Conservation (phyloP, 495 filamentous ascomycete genomes). For the Penicillium paradoxum region DNA sequence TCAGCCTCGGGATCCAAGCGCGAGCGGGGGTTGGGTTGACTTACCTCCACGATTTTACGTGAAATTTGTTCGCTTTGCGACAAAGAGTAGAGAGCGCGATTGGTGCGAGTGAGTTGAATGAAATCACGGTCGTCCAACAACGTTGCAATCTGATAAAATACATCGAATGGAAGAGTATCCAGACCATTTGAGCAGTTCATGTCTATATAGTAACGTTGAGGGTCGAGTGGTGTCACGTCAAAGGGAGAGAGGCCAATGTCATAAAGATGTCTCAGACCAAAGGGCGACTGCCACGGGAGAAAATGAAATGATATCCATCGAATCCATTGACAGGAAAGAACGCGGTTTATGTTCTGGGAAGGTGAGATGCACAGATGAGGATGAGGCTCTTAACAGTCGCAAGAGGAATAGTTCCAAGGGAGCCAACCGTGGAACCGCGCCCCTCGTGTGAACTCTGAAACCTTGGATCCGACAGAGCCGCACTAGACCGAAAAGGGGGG, state of each 20-base stretch:
- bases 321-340: background rate
- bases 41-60: constrained; percentile 55
- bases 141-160: constrained; percentile 52
- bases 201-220: constrained; percentile 3
- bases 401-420: background rate
- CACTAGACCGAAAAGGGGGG: background rate
- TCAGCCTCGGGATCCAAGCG: constrained; percentile 8
- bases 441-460: background rate
- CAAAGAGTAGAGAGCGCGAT: constrained; percentile 48
- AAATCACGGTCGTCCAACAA: constrained; percentile 41
- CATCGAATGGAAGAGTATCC: constrained; percentile 56
- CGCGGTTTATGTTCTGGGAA: background rate
- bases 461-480: background rate
- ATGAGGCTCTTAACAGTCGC: background rate
- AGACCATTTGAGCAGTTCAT: constrained; percentile 26
- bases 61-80: constrained; percentile 59
- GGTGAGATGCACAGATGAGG: background rate
- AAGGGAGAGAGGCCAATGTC: background rate
- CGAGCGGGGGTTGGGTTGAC: constrained; percentile 3
- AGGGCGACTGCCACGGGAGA: background rate
- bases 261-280: background rate
- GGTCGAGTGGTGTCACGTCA: background rate
- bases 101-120: constrained; percentile 44
- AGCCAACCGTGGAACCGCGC: background rate
- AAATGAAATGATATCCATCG: background rate